Evolutionary conservation across 768 basidiomycete species (phyloP), one percentile per base, ranked within the genome.

Genomic region (Rhizopogon rudus): DNA sequence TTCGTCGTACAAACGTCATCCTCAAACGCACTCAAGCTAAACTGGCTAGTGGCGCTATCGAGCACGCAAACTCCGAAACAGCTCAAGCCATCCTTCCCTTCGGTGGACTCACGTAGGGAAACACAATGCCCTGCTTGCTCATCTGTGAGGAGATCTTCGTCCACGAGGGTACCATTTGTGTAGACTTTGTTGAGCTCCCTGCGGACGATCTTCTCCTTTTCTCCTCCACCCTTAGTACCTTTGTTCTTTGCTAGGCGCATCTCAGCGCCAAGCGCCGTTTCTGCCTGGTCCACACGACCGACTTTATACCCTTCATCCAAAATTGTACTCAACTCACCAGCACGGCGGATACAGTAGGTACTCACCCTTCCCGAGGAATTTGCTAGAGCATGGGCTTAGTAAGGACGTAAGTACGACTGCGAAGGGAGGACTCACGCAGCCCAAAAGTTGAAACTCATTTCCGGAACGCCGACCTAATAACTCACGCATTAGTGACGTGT

Each of bases 91-190:
- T 63, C 65, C 43, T 64, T 65, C 17, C 52, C 48, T 31, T 64
- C 59, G 17, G 66, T 60, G 28, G 71, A 75, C 64, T 92, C 91
- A 6, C 86, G 87, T 66, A 99, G 84, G 8, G 91, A 87, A 28
- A 98, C 82, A 66, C 96, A 98, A 65, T 99, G 97, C 4, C 91
- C 93, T 0, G 93, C 91, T 71, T 98, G 89, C 58, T 98, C 97
- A 56, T 97, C 92, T 1, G 81, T 87, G 33, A 98, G 77, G 54
- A 96, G 84, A 44, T 88, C 84, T 10, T 86, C 85, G 61, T 99
- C 97, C 45, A 98, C 88, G 25, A 98, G 84, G 0, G 97, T 99
- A 2, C 97, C 97, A 51, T 92, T 92, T 0, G 97, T 99, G 67
- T 95, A 91, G 43, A 99, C 93, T 75, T 95, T 96, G 70, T 91